These are phyloP conservation scores for Rhizophlyctis rosea DNA, from an alignment of 192 early-diverging fungal genomes.

Conservation along the genomic window DNA sequence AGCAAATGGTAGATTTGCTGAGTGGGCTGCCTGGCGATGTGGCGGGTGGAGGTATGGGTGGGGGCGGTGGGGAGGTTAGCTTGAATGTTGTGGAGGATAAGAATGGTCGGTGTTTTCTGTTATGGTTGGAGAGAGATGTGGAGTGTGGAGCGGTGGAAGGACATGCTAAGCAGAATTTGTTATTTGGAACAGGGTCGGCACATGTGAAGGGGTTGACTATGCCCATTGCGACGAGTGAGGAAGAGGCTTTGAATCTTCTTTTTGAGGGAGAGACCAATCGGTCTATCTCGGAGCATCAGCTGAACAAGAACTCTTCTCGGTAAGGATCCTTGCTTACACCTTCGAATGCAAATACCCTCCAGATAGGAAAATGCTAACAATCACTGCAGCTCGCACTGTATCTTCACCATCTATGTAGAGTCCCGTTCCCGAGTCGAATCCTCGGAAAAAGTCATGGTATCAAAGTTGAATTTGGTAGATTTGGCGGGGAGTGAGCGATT, in stretches of 20 bases:
- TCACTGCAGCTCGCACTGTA: slow-evolving; percentile 60
- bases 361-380: not conserved
- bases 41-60: slow-evolving; percentile 6
- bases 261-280: slow-evolving; percentile 65
- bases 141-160: no score
- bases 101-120: no score
- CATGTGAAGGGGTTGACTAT: slow-evolving; percentile 55
- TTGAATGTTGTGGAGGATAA: slow-evolving; percentile 58
- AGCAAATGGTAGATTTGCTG: slow-evolving; percentile 56
- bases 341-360: slow-evolving; percentile 1
- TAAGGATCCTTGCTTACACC: slow-evolving; percentile 16
- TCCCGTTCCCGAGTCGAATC: slow-evolving; percentile 56
- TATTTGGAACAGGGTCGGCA: slow-evolving; percentile 42
- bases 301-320: slow-evolving; percentile 55
- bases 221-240: slow-evolving; percentile 53
- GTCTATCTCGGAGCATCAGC: slow-evolving; percentile 59
- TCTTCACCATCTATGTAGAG: slow-evolving; percentile 62
- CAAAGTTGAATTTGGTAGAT: slow-evolving; percentile 62
- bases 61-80: slow-evolving; percentile 2
- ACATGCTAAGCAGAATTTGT: no score
- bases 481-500: slow-evolving; percentile 57
- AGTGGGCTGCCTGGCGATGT: slow-evolving; percentile 26
- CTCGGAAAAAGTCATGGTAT: slow-evolving; percentile 52
- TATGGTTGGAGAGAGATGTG: no score
- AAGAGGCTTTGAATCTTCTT: slow-evolving; percentile 58